Conservation (phyloP, 2,329 filamentous ascomycete species). For the Cladosporium colombiae region DNA sequence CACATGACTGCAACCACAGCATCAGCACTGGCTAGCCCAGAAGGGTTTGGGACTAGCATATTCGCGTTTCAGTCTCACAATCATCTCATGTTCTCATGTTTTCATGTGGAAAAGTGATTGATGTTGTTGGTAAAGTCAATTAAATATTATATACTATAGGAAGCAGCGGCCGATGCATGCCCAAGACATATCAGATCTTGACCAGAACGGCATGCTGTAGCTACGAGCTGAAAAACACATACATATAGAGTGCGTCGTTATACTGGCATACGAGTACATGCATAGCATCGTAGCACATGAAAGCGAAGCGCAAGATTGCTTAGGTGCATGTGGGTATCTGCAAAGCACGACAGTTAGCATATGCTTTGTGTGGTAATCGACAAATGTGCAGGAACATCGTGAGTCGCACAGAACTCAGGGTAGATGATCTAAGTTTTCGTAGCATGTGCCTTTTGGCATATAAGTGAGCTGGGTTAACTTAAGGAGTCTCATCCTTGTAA, state of each 20-base stretch:
- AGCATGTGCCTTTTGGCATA: conserved; percentile 15
- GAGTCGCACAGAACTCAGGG: conserved; percentile 13
- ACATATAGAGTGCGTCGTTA: background rate
- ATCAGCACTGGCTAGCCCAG: no score
- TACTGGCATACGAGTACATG: background rate
- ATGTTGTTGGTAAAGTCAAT: background rate
- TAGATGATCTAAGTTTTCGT: conserved; percentile 15
- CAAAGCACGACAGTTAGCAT: conserved; percentile 1
- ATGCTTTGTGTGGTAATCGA: background rate
- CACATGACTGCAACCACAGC: background rate
- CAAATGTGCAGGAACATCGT: background rate
- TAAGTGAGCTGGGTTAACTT: conserved; percentile 18
- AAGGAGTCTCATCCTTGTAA: conserved; percentile 12
- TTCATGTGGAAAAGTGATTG: background rate
- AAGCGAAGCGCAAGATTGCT: background rate
- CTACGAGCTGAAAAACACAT: background rate
- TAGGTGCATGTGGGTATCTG: background rate
- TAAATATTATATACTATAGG: background rate
- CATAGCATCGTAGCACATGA: background rate
- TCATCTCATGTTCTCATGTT: background rate
- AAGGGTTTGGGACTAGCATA: background rate
- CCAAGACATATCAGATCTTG: background rate
- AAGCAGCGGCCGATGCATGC: background rate
- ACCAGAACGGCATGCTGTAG: background rate
- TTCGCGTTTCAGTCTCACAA: background rate